phyloP scores from a whole-genome alignment of 83 land plant species.

The Thuja plicata region DNA sequence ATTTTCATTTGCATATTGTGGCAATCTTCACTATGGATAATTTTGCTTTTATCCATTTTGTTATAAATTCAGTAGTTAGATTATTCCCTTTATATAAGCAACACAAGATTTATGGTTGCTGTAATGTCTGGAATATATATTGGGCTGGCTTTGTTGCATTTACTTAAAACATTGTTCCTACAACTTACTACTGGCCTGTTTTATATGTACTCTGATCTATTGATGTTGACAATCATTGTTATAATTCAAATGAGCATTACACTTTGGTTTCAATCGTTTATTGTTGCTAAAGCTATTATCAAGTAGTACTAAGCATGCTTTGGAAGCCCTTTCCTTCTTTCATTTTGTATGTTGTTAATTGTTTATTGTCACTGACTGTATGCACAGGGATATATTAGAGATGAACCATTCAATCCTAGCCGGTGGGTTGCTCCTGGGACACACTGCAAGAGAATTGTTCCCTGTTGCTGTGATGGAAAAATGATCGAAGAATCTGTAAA shows the following conservation, averaged over 20 bases:
- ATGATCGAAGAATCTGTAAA: slow-evolving; percentile 18
- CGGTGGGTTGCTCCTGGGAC: slow-evolving; percentile 96
- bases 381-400: slow-evolving; percentile 79
- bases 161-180: neutral
- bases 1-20: neutral
- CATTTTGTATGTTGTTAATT: neutral
- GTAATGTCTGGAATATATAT: neutral
- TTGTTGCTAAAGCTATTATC: neutral
- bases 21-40: neutral
- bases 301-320: too few relatives aligned
- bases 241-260: neutral
- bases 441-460: slow-evolving; percentile 31
- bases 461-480: slow-evolving; percentile 65
- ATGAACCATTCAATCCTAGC: slow-evolving; percentile 82
- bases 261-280: neutral
- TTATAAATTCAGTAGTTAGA: neutral
- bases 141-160: neutral
- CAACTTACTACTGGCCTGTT: neutral
- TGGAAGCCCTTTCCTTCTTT: neutral
- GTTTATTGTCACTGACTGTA: neutral
- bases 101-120: neutral
- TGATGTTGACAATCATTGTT: neutral
- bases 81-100: neutral
- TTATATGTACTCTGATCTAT: neutral
- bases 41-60: neutral